Evolutionary conservation across 352 stramenopile genomes (phyloP).

Genomic region (Globisporangium cystogenes): DNA sequence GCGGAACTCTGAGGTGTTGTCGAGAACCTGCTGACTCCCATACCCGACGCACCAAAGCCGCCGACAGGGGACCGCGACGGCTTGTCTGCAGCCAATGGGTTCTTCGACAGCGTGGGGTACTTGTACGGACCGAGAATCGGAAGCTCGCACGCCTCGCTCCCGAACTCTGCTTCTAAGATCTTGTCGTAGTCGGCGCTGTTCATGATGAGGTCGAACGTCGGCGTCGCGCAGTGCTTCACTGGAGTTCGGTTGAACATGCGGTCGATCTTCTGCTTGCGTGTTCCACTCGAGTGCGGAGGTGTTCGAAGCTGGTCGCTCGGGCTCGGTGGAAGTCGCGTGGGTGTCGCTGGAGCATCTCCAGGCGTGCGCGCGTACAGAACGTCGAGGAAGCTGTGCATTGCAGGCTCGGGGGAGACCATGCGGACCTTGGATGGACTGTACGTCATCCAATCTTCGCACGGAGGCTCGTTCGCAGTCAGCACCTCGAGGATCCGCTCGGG

Average conservation of each 20-base stretch:
- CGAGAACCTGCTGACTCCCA: conserved; percentile 4
- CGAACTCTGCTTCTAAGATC: conserved; percentile 26
- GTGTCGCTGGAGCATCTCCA: background rate
- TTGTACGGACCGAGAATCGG: conserved; percentile 22
- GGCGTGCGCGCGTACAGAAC: conserved; percentile 15
- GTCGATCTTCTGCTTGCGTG: conserved; percentile 15
- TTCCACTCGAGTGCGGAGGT: conserved; percentile 3
- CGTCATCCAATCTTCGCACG: conserved; percentile 39
- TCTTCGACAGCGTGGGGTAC: conserved; percentile 19
- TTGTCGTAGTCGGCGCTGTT: conserved; percentile 20
- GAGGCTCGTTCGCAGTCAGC: conserved; percentile 27
- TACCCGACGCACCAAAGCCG: conserved; percentile 1
- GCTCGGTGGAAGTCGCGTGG: background rate
- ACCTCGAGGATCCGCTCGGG: conserved; percentile 36
- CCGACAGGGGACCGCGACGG: conserved; percentile 14
- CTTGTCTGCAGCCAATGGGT: background rate
- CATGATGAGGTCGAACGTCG: conserved; percentile 23
- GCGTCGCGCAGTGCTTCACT: conserved; percentile 5
- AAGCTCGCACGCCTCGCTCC: conserved; percentile 16
- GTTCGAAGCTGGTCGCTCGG: background rate
- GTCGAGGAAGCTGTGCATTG: conserved; percentile 11
- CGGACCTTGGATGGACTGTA: conserved; percentile 14
- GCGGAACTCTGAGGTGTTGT: background rate
- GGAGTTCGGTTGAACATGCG: conserved; percentile 17
- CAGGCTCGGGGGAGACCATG: background rate